Conservation (phyloP, 352 stramenopile genomes). For the Lagenidium sp. region DNA sequence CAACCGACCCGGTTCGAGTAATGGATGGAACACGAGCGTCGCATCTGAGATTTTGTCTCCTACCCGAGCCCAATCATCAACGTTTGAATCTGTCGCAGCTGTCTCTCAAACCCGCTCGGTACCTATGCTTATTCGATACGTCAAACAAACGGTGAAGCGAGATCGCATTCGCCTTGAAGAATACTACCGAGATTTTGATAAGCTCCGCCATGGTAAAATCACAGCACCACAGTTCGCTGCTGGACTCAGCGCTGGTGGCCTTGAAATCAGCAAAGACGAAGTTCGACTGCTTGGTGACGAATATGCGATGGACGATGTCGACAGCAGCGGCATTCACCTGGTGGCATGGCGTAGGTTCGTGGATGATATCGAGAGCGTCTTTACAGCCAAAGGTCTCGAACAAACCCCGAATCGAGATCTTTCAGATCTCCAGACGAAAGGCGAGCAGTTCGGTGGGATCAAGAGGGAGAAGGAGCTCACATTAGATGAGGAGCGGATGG, state of each 20-base stretch:
- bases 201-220: constrained; percentile 71
- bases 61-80: constrained; percentile 23
- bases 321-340: constrained; percentile 47
- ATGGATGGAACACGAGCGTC: constrained; percentile 14
- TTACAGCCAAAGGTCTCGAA: constrained; percentile 70
- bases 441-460: constrained; percentile 49
- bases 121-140: constrained; percentile 68
- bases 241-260: constrained; percentile 41
- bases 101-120: constrained; percentile 33
- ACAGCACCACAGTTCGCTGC: constrained; percentile 53
- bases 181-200: constrained; percentile 81
- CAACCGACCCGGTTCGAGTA: constrained; percentile 19
- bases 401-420: constrained; percentile 51
- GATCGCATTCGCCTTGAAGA: constrained; percentile 76
- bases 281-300: constrained; percentile 39
- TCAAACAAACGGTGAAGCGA: constrained; percentile 73
- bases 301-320: constrained; percentile 45
- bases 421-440: constrained; percentile 26
- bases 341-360: constrained; percentile 74
- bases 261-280: constrained; percentile 50
- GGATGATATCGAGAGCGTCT: constrained; percentile 73
- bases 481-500: constrained; percentile 30
- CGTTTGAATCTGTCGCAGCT: constrained; percentile 23
- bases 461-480: constrained; percentile 43
- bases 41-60: constrained; percentile 55